Conservation (phyloP, 2,329 filamentous ascomycete species). For the Phaeophleospora eucalypticola region DNA sequence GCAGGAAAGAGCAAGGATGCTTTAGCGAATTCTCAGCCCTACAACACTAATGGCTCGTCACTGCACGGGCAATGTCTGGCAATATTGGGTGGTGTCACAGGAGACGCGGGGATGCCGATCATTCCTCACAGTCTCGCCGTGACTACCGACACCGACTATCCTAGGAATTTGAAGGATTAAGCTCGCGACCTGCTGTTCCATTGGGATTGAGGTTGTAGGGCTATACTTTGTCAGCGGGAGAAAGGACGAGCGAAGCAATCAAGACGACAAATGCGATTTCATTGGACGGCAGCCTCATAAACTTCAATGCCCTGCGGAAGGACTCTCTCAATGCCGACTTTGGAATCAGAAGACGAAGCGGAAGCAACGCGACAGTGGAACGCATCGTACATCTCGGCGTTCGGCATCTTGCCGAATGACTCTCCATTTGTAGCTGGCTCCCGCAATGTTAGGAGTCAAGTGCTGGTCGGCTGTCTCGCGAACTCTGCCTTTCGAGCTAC, state of each 20-base stretch:
- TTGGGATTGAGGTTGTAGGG: not conserved
- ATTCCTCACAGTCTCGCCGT: not conserved
- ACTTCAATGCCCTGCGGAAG: not conserved
- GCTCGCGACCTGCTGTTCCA: not conserved
- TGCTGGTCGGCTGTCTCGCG: too few relatives aligned
- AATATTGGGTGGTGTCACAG: too few relatives aligned
- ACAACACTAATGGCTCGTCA: not conserved
- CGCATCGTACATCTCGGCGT: too few relatives aligned
- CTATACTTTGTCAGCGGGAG: too few relatives aligned
- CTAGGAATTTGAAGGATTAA: not conserved
- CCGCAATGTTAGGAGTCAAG: too few relatives aligned
- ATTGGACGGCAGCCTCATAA: not conserved
- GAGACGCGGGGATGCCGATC: slow-evolving; percentile 2
- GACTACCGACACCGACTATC: not conserved
- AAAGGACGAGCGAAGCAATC: too few relatives aligned
- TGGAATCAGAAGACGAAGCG: too few relatives aligned
- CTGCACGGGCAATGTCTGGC: not conserved
- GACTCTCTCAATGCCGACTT: not conserved
- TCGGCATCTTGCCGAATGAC: too few relatives aligned
- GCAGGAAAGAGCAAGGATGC: not conserved
- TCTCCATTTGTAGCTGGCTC: too few relatives aligned
- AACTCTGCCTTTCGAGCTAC: not conserved
- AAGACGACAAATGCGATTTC: too few relatives aligned
- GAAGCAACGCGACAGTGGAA: too few relatives aligned
- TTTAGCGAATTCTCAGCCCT: not conserved